These are phyloP conservation scores for Lophiostoma macrostomum DNA, from an alignment of 495 filamentous ascomycete genomes.

Conservation along the genomic window DNA sequence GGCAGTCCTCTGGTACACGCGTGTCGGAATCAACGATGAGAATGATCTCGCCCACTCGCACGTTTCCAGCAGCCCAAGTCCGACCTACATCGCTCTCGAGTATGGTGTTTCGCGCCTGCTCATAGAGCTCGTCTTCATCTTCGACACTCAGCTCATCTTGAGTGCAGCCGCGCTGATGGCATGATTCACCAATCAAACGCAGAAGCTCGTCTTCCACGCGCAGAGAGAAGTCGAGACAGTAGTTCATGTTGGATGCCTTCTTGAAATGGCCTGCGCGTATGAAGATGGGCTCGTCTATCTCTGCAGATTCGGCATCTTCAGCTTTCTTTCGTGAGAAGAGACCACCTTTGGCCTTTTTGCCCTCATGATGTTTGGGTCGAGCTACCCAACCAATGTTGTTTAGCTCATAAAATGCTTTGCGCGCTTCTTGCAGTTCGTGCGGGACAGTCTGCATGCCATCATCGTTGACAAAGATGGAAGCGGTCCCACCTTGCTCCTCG, in stretches of 20 bases:
- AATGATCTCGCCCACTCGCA: constrained; percentile 47
- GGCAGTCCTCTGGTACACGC: constrained; percentile 41
- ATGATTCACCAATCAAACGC: constrained; percentile 39
- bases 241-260: constrained; percentile 87
- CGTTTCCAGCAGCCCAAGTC: constrained; percentile 72
- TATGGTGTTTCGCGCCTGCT: constrained; percentile 25
- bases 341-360: constrained; percentile 43
- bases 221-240: constrained; percentile 68
- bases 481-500: constrained; percentile 49
- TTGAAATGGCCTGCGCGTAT: constrained; percentile 53
- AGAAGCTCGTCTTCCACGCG: constrained; percentile 68
- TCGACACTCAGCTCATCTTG: constrained; percentile 67
- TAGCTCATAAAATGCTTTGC: constrained; percentile 58
- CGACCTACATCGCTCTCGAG: constrained; percentile 54
- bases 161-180: constrained; percentile 60
- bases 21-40: constrained; percentile 37
- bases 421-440: constrained; percentile 61
- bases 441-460: constrained; percentile 43
- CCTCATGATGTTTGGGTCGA: constrained; percentile 53
- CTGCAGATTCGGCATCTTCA: constrained; percentile 6
- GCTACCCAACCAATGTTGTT: constrained; percentile 81
- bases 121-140: constrained; percentile 51
- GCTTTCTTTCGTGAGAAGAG: constrained; percentile 18
- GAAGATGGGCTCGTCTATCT: constrained; percentile 57
- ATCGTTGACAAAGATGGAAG: constrained; percentile 47